Evolutionary conservation across 345 rosid species (phyloP), one percentile per base, ranked within the genome.

Genomic region (Salix udensis): DNA sequence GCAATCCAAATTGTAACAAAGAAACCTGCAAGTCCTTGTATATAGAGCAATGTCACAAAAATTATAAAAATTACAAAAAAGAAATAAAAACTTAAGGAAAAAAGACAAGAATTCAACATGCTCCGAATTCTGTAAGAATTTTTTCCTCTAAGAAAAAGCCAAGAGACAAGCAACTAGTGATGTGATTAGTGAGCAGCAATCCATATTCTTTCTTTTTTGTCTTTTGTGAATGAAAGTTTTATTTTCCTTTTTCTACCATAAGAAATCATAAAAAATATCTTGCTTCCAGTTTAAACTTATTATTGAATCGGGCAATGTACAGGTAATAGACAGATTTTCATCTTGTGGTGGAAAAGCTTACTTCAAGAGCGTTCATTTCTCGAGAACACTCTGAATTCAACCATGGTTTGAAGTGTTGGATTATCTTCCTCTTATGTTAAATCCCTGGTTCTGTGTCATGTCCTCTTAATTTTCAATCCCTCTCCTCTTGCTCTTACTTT

Each of bases 1-100:
- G 98, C 94, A 86, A 94, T 92, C 98, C 99, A 94, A 77, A 96
- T 92, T 19, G 97, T 91, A 67, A 92, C 95, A 85, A 96, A 96
- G 92, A 96, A 94, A 40, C 99, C 98, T 94, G 91, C 52, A 79
- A 82, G 55, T 50, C 74, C 84, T 68, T 73, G 60, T 37, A 84
- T 52, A 76, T 77, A 70, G 69, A 76, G 36, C 67, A 71, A 76
- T 34, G 75, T 78, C 79, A 86, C 71, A 53, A 26, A 67, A 48
- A 46, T 58, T 60, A 55, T 8, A 78, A 73, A 44, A 67, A 8
- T 66, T 30, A 7, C 18, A 66, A 48, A 21, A 21, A 24, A 23
- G 21, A 16, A 8, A 28, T 8, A 11, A 26, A 74, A 67, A 58
- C 42, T 13, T 18, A 36, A 5, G 44, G 5, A 37, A 7, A 15